Conservation (phyloP, 768 basidiomycete species). For the Suillus americanus region DNA sequence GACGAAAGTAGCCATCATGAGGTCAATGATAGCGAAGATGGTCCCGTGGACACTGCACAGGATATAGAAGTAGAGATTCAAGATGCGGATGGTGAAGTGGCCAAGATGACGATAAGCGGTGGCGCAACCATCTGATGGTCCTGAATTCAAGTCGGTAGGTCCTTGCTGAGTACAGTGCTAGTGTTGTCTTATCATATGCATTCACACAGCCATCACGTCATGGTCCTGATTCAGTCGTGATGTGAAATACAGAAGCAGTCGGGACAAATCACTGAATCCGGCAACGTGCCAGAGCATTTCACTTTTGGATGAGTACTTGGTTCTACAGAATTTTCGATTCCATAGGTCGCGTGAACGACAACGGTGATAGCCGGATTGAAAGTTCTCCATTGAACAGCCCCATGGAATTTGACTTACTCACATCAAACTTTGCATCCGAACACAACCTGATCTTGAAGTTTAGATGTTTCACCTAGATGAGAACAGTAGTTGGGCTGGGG, state of each 20-base stretch:
- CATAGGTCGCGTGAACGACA: not conserved
- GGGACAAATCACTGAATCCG: not conserved
- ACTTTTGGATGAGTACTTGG: not conserved
- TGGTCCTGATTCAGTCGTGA: not conserved
- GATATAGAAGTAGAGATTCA: conserved; percentile 69
- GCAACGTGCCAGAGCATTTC: not conserved
- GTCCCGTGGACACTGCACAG: conserved; percentile 30
- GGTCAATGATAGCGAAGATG: conserved; percentile 33
- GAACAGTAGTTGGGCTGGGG: not conserved
- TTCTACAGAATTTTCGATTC: not conserved
- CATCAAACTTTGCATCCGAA: not conserved
- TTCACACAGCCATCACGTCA: not conserved
- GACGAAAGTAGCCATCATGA: conserved; percentile 44
- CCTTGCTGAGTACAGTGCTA: not conserved
- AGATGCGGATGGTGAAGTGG: conserved; percentile 69
- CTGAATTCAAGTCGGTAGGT: too few species aligned
- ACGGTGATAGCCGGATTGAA: not conserved
- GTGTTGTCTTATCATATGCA: too few species aligned
- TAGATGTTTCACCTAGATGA: too few species aligned
- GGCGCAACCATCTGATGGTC: not conserved
- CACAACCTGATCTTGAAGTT: not conserved
- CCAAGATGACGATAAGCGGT: conserved; percentile 53
- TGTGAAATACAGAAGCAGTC: not conserved
- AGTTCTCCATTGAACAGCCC: not conserved
- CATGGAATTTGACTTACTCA: not conserved